Evolutionary conservation across 768 basidiomycete genomes (phyloP), one percentile per base, ranked within the genome.

Genomic region (Boletus speciosus): DNA sequence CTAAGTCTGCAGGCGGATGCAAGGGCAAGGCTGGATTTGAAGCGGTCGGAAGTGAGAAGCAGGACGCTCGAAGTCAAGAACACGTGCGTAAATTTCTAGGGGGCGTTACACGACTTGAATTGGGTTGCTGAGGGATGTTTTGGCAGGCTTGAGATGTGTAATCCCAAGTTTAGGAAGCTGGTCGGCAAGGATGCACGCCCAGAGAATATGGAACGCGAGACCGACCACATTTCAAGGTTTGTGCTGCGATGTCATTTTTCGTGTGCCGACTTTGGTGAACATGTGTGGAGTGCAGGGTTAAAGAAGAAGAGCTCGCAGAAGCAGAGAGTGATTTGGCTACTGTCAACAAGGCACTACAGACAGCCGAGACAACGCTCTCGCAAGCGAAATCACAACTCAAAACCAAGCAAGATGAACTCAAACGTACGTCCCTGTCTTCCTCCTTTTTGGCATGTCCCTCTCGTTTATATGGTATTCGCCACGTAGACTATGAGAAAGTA

Each of bases 1-100:
- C 71, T 97, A 61, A 92, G 83, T 60, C 62, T 82, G 42, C 93
- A 98, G 66, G 86, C 90, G 0, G 89, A 94, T 50, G 76, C 82
- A 1, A 76, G 96, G 41, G 92, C 94, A 2, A 86, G 82, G 61
- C 68, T 98, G 49, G 83, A 87, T 38, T 64, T 96, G 57, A 89
- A 91, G 64, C 76, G 84, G 55, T 74, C 74, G 1, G 90, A 94
- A 58, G 67, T 85, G 41, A 81, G 78, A 66, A 77, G 72, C 51
- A 90, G 89, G 71, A 73, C 75, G 42, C 74, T 73, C 15, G 90
- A 93, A 38, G 76, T 93, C 14, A 74, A 81, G 57, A 84, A 78
- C 49, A 84, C 78, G 91, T 93, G 55, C 53, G 86, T 74, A 8
- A 9, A 15, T 29, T n/a, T 46, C 21, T 31, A 12, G 1, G 25